Conservation (phyloP, 2,329 filamentous ascomycete species). For the Purpureocillium takamizusanense region DNA sequence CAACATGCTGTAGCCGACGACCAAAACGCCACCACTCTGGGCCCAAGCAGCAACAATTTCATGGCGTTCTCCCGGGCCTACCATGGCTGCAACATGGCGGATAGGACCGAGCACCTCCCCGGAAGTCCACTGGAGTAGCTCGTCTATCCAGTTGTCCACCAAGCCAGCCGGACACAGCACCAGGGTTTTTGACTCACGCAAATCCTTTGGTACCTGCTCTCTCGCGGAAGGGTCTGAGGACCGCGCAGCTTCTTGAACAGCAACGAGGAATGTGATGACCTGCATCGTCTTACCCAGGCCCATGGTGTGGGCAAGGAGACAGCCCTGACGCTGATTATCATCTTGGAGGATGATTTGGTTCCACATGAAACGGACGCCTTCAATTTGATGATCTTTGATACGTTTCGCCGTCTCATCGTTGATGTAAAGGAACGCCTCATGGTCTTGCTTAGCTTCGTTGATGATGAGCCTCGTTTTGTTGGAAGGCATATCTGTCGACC, state of each 20-base stretch:
- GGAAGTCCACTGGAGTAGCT: slow-evolving; percentile 63
- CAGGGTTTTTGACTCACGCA: slow-evolving; percentile 56
- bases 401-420: slow-evolving; percentile 50
- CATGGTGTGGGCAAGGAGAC: slow-evolving; percentile 82
- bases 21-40: slow-evolving; percentile 57
- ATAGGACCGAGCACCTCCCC: slow-evolving; percentile 43
- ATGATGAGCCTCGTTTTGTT: slow-evolving; percentile 49
- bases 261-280: slow-evolving; percentile 72
- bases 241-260: slow-evolving; percentile 56
- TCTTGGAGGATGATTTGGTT: slow-evolving; percentile 61
- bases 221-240: slow-evolving; percentile 48
- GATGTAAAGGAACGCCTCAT: slow-evolving; percentile 54
- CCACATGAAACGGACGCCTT: slow-evolving; percentile 83
- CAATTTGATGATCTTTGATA: slow-evolving; percentile 74
- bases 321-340: slow-evolving; percentile 53
- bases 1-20: slow-evolving; percentile 69
- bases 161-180: slow-evolving; percentile 69
- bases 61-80: slow-evolving; percentile 27
- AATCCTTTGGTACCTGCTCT: slow-evolving; percentile 57
- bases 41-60: slow-evolving; percentile 50
- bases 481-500: slow-evolving; percentile 30
- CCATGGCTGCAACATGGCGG: slow-evolving; percentile 40
- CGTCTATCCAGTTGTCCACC: slow-evolving; percentile 75
- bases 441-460: slow-evolving; percentile 55
- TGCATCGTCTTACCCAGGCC: slow-evolving; percentile 91